Evolutionary conservation across 148 eudicot species (phyloP).

Genomic region (Vaccinium macrocarpon): DNA sequence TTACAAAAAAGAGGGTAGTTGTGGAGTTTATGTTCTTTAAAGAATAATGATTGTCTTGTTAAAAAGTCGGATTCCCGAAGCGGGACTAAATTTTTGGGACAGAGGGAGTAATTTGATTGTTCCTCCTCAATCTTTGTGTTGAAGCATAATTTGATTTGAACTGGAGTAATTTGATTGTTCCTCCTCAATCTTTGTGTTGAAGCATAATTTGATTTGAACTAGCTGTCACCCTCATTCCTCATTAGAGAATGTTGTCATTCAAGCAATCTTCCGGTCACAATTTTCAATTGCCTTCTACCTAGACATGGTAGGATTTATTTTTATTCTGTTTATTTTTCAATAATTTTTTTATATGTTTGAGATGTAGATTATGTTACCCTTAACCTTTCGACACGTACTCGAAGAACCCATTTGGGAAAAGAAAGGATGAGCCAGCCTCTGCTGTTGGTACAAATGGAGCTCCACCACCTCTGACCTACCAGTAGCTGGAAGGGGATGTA

Average conservation of each 20-base stretch:
- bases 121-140: not conserved
- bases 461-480: slow-evolving; percentile 55
- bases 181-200: not conserved
- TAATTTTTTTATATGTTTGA: not conserved
- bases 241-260: not conserved
- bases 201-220: too few relatives aligned
- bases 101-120: not conserved
- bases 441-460: slow-evolving; percentile 56
- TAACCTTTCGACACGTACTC: slow-evolving; percentile 70
- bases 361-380: slow-evolving; percentile 28
- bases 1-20: too few relatives aligned
- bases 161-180: not conserved
- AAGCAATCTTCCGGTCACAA: not conserved
- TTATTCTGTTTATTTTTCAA: not conserved
- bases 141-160: too few relatives aligned
- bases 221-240: not conserved
- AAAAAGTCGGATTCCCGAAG: too few relatives aligned
- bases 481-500: slow-evolving; percentile 94
- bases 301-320: not conserved
- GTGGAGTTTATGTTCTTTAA: too few relatives aligned
- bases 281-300: not conserved
- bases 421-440: slow-evolving; percentile 64
- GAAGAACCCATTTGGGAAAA: slow-evolving; percentile 92
- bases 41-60: too few relatives aligned
- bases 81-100: too few relatives aligned